Base-by-base conservation (phyloP, 202 grass and related monocot genomes). In the Musa balbisiana region DNA sequence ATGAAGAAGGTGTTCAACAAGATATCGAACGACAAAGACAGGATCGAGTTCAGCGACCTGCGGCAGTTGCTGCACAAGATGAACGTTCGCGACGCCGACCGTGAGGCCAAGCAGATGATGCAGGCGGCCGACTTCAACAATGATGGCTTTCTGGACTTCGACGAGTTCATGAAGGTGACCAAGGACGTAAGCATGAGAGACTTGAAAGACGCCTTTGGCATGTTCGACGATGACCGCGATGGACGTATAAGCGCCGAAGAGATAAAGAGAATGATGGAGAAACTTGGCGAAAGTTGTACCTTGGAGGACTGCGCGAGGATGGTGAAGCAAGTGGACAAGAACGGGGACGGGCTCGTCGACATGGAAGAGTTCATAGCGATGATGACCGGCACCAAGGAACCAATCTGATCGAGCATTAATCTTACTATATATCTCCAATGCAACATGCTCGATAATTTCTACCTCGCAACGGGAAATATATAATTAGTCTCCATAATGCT, bases 321-420 rank as follows among this genome's bases (percentile, higher is more conserved):
- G 88, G 79, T 94, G 75, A 89, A 55, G 75, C 14, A 76, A 29
- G 15, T 92, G 0, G 88, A 83, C 74, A 86, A 74, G 76, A 83
- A 94, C 62, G 58, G 69, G 9, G 74, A 93, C 54, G 86, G 87
- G 2, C 76, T 89, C 1, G 82, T 94, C 15, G 87, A 90, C 26
- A 89, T 98, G 91, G 81, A 90, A 49, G 94, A 94, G 62, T 94
- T 98, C 79, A 85, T 89, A 79, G 63, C 11, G 69, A 98, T 98
- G 88, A 98, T 98, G 90, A 93, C 90, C 23, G 11, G 8, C 12
- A 74, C 22, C 58, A 62, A 10, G 58, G 21, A 62, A 20, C 58
- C 3, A 15, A 19, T 59, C 17, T 59, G 10, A 59, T 43, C 33
- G 4, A 43, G 33, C 33, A 43, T 6, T 43, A 43, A 43, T 43